Evolutionary conservation across 139 green algal genomes (phyloP), one percentile per base, ranked within the genome.

Genomic region (Picochlorum sp.): DNA sequence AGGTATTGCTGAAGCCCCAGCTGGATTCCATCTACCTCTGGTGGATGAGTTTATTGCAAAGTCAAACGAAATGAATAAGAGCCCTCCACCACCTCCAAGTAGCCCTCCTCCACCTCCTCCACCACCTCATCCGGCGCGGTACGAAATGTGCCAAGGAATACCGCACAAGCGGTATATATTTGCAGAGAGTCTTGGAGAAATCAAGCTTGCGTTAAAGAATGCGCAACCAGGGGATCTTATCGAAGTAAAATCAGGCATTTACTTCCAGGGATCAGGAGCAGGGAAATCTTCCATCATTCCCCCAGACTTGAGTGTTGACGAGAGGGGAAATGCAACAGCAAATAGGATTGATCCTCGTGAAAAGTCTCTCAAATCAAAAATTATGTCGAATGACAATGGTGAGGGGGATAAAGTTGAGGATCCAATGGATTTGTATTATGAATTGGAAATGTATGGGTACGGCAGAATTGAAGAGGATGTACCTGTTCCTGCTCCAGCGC

Each of bases 161-260:
- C 9, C 47, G n/a, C 47, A 54, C 47, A 26, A 26, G n/a, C 47
- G 47, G 18, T 54, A 54, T 1, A 54, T 26, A 21, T 54, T 54
- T 54, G 47, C n/a, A 26, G 16, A 20, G 47, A 21, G n/a, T 54
- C 16, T 54, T 21, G 47, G n/a, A 26, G 47, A 21, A 54, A 21
- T 65, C 57, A 59, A 50, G 23, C 1, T 57, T 57, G 58, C 58
- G 0, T 65, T 65, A 18, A 58, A 31, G 10, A 23, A 52, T 57
- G 58, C 58, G 9, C n/a, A 58, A 31, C 41, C 58, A 31, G 58
- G 58, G 11, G 58, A 65, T 31, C 16, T 65, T 9, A 65, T 65
- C 23, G 58, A 65, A 11, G 41, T 65, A 4, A 59, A 45, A 31
- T 31, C 58, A 45, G 58, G 58, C 1, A 58, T 26, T 18, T 65